Conservation (phyloP, 1,139 yeast genomes). For the Yamadazyma friedrichii region DNA sequence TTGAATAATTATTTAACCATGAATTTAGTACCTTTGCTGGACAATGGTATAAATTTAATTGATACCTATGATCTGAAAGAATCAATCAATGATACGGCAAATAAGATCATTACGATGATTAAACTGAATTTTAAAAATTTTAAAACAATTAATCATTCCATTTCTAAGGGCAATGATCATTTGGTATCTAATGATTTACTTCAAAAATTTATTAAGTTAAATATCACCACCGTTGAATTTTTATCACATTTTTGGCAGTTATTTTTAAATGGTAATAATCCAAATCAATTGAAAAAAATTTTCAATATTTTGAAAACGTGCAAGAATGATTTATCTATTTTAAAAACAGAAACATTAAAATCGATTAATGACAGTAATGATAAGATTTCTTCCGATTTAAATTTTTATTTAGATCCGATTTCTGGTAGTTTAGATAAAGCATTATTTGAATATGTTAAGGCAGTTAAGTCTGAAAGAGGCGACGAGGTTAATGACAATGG, state of each 20-base stretch:
- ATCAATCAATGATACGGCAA: slow-evolving; percentile 46
- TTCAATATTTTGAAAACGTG: slow-evolving; percentile 37
- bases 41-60: slow-evolving; percentile 35
- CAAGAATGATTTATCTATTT: slow-evolving; percentile 22
- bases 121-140: slow-evolving; percentile 50
- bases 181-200: slow-evolving; percentile 26
- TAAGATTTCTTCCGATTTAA: slow-evolving; percentile 32
- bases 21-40: slow-evolving; percentile 18
- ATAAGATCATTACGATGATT: slow-evolving; percentile 50
- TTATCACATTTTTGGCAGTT: slow-evolving; percentile 47
- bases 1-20: slow-evolving; percentile 26
- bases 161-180: slow-evolving; percentile 10
- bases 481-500: slow-evolving; percentile 27
- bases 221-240: slow-evolving; percentile 42
- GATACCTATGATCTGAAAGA: slow-evolving; percentile 37
- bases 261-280: slow-evolving; percentile 37
- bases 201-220: slow-evolving; percentile 39
- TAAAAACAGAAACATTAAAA: slow-evolving; percentile 18
- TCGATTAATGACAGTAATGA: slow-evolving; percentile 23
- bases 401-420: slow-evolving; percentile 29
- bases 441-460: slow-evolving; percentile 28
- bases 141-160: slow-evolving; percentile 14
- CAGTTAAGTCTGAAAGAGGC: slow-evolving; percentile 22
- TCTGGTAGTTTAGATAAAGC: slow-evolving; percentile 29
- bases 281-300: slow-evolving; percentile 38